Conservation (phyloP, 2,329 filamentous ascomycete species). For the Cordyceps cateniannulata region DNA sequence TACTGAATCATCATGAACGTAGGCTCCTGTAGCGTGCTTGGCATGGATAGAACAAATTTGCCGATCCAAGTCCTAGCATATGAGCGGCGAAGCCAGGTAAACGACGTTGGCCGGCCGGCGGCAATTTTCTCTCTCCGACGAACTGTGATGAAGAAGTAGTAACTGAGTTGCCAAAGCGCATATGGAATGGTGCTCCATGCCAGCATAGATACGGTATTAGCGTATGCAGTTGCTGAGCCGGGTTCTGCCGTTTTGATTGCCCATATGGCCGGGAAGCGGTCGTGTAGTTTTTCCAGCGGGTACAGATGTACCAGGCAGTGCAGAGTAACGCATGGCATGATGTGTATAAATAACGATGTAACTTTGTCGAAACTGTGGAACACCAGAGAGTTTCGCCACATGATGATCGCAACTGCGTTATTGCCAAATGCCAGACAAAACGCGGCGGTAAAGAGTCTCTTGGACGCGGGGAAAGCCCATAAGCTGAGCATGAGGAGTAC, state of each 20-base stretch:
- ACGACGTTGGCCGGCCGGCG: slow-evolving; percentile 89
- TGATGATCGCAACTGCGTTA: slow-evolving; percentile 93
- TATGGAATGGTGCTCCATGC: slow-evolving; percentile 93
- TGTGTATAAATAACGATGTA: slow-evolving; percentile 96
- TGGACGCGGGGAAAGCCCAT: slow-evolving; percentile 86
- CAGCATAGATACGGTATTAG: slow-evolving; percentile 74
- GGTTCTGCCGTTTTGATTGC: slow-evolving; percentile 64
- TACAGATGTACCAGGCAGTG: slow-evolving; percentile 88
- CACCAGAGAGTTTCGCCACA: slow-evolving; percentile 98
- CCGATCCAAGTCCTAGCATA: slow-evolving; percentile 90
- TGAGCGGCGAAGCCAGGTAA: slow-evolving; percentile 90
- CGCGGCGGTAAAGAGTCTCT: slow-evolving; percentile 82
- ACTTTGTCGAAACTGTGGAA: slow-evolving; percentile 99
- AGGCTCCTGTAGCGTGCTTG: slow-evolving; percentile 69
- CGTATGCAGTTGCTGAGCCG: slow-evolving; percentile 74
- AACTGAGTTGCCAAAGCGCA: slow-evolving; percentile 82
- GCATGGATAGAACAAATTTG: slow-evolving; percentile 72
- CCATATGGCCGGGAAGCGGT: slow-evolving; percentile 78
- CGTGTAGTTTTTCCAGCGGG: slow-evolving; percentile 54
- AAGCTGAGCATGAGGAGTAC: slow-evolving; percentile 73
- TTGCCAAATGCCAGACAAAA: slow-evolving; percentile 94
- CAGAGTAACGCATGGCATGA: slow-evolving; percentile 93
- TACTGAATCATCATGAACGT: slow-evolving; percentile 98
- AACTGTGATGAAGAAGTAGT: slow-evolving; percentile 94
- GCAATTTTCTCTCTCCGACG: slow-evolving; percentile 93